Base-by-base conservation (phyloP, 306 rosid genomes). In the Ammopiptanthus mongolicus region DNA sequence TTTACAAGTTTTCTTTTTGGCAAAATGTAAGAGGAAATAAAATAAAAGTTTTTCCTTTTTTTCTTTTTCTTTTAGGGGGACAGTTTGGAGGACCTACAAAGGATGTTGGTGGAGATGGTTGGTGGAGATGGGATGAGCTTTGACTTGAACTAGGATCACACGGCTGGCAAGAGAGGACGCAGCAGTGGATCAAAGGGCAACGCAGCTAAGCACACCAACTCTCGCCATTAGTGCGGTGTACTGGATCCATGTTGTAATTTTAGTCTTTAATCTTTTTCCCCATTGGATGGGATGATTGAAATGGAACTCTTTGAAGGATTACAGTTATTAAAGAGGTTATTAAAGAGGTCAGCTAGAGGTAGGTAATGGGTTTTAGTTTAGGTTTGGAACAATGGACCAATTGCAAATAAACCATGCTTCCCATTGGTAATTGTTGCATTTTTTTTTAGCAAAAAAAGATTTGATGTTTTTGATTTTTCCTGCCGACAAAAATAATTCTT, bases 31-130 rank as follows among this genome's bases (percentile, higher is more conserved):
- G 21, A 3, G 17, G 2, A 7, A 22, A 22, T 6, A 8, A 18
- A 37, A 25, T 39, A 0, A 39, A 5, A 31, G 50, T 39, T n/a
- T n/a, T n/a, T n/a, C n/a, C n/a, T 5, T 33, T 39, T 60, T 51
- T 56, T 9, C 6, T 21, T 51, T 0, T 0, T 1, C 7, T 1
- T 42, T 15, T 50, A 96, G 99, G 96, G 89, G 71, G 87, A 90
- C 34, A 88, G 92, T 78, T 87, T 96, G 75, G 99, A 96, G 76
- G 99, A 96, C 73, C 86, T 96, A 13, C 97, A 90, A 21, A 84
- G 78, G 91, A 96, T 92, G 97, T 90, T 89, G 19, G 82, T 68
- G 66, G 99, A 96, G 42, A 90, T 96, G 96, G 96, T 89, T 3
- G 96, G 97, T 39, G 91, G 90, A 6, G 91, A 85, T 71, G 91